Percentiles rank a stretch among this genome's conserved stretches.
Evolutionary conservation across 2,329 filamentous ascomycete genomes (phyloP).

Genomic region (Hypoxylon sp.): DNA sequence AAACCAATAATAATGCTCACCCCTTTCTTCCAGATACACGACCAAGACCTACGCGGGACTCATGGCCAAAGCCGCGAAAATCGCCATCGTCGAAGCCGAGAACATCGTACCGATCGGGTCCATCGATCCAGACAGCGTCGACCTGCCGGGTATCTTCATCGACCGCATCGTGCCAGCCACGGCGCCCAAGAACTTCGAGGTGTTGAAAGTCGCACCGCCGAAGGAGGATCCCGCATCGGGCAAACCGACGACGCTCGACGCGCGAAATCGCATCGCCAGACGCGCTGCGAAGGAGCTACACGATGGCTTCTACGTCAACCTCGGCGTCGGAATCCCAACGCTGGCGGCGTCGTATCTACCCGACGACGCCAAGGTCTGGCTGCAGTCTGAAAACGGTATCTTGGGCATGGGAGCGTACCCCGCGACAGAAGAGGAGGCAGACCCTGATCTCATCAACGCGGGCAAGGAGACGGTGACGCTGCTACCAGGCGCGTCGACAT

Average conservation of each 20-base stretch:
- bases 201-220: conserved; percentile 64
- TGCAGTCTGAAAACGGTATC: conserved; percentile 88
- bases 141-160: conserved; percentile 84
- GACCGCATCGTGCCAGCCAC: conserved; percentile 81
- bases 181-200: conserved; percentile 75
- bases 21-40: conserved; percentile 66
- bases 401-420: conserved; percentile 86
- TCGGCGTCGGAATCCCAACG: conserved; percentile 87
- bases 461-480: conserved; percentile 89
- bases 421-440: conserved; percentile 69
- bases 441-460: conserved; percentile 84
- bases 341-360: conserved; percentile 82
- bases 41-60: conserved; percentile 78
- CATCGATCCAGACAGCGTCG: conserved; percentile 76
- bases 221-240: conserved; percentile 52
- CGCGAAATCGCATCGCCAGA: conserved; percentile 76
- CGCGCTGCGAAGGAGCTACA: conserved; percentile 83
- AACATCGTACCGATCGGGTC: conserved; percentile 79
- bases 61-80: conserved; percentile 81
- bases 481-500: conserved; percentile 77
- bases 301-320: conserved; percentile 80
- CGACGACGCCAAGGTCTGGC: conserved; percentile 74
- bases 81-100: conserved; percentile 86
- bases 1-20: no score
- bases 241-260: conserved; percentile 57